Conservation (phyloP, 2,329 filamentous ascomycete genomes). For the Nannizziopsis arthrosporioides region DNA sequence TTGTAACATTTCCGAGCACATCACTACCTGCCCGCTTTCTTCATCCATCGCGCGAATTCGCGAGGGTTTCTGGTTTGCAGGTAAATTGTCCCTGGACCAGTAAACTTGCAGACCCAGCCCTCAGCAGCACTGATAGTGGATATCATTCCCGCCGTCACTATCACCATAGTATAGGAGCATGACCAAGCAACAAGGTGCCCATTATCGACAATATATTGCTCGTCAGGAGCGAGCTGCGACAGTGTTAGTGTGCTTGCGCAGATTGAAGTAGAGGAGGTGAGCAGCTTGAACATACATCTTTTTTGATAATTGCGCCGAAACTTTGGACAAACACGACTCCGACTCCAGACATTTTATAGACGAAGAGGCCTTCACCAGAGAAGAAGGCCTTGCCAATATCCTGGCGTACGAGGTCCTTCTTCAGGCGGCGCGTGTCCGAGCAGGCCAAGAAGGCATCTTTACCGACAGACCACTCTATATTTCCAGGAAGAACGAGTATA, state of each 20-base stretch:
- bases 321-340: slow-evolving; percentile 84
- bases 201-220: slow-evolving; percentile 87
- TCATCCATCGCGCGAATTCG: slow-evolving; percentile 45
- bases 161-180: slow-evolving; percentile 82
- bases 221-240: slow-evolving; percentile 43
- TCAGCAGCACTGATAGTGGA: slow-evolving; percentile 72
- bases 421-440: slow-evolving; percentile 59
- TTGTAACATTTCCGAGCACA: not conserved
- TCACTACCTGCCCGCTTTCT: slow-evolving; percentile 1
- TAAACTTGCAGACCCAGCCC: slow-evolving; percentile 89
- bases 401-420: slow-evolving; percentile 80
- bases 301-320: slow-evolving; percentile 88
- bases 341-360: slow-evolving; percentile 71
- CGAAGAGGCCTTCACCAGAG: slow-evolving; percentile 80
- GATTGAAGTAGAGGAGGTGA: not conserved
- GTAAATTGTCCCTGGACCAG: slow-evolving; percentile 77
- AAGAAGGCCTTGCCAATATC: slow-evolving; percentile 84
- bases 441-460: slow-evolving; percentile 75
- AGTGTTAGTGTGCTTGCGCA: not conserved
- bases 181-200: slow-evolving; percentile 95
- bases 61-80: slow-evolving; percentile 82
- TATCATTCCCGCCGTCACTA: slow-evolving; percentile 84
- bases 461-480: slow-evolving; percentile 64
- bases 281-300: slow-evolving; percentile 55
- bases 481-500: slow-evolving; percentile 59